Evolutionary conservation across 2,329 filamentous ascomycete species (phyloP), one percentile per base, ranked within the genome.

Genomic region (Scopulariopsis brevicaulis): DNA sequence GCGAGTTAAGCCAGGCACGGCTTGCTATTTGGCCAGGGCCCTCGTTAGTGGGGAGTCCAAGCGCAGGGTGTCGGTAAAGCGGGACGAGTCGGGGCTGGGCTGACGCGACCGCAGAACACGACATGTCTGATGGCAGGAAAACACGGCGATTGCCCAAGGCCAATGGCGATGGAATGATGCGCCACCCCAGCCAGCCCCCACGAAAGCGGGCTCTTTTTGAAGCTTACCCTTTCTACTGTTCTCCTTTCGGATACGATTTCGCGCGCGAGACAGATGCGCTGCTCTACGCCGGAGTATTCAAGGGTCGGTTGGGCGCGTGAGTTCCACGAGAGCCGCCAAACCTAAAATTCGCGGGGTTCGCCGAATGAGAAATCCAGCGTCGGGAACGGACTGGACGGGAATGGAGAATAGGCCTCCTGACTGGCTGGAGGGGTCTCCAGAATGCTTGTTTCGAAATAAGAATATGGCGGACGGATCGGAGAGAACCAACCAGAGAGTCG

Each of bases 381-480:
- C 46, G 22, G 28, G n/a, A 40, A 48, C 22, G 22, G 54, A 55
- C 10, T 35, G 50, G n/a, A 20, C 50, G 24, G 28, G 24, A 48
- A 50, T 32, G 32, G 25, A 34, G 25, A 25, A 50, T 32, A 32
- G 18, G 46, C 34, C 28, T 53, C 50, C 50, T 57, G 55, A 57
- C 55, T 57, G 55, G 55, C 48, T 48, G 24, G 50, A 53, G 46
- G 40, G 25, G 51, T 53, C 51, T 24, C 51, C 46, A 50, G 35
- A 32, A 43, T 56, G 55, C 34, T 43, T 54, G 56, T 58, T 58
- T 58, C 56, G 56, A 58, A 58, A 58, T 58, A 53, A 54, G 51
- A 32, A 48, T 37, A 37, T 22, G 35, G 37, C 24, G 35, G 20
- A 56, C 34, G 55, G 55, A 43, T 46, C 32, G n/a, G 18, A 28